Conservation (phyloP, 1,284 basidiomycete genomes). For the Mycena citricolor region DNA sequence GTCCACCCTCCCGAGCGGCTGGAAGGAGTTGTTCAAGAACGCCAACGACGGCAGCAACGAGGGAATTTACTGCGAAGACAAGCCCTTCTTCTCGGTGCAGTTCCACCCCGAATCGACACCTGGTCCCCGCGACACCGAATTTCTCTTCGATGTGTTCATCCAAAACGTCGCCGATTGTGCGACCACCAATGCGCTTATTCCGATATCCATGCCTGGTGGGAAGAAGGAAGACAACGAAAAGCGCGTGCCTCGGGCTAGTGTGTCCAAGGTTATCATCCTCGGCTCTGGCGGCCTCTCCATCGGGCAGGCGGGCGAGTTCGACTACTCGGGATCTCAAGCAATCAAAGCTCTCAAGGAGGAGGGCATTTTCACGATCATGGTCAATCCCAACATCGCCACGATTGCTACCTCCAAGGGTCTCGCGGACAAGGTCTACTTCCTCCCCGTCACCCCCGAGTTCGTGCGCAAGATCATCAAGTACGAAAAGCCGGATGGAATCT, state of each 20-base stretch:
- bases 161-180: constrained; percentile 81
- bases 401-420: constrained; percentile 97
- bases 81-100: constrained; percentile 98
- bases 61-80: constrained; percentile 90
- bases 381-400: constrained; percentile 99
- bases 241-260: constrained; percentile 73
- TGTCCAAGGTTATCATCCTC: constrained; percentile 94
- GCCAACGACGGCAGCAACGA: constrained; percentile 98
- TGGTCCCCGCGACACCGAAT: constrained; percentile 98
- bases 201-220: constrained; percentile 88
- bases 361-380: constrained; percentile 97
- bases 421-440: constrained; percentile 99
- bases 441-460: constrained; percentile 97
- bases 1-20: constrained; percentile 75
- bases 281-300: constrained; percentile 98
- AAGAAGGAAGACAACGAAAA: constrained; percentile 81
- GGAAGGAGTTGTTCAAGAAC: constrained; percentile 95
- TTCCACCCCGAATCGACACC: constrained; percentile 99
- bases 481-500: constrained; percentile 98
- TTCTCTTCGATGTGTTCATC: constrained; percentile 98
- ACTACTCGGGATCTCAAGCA: constrained; percentile 98
- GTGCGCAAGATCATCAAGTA: constrained; percentile 98
- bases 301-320: constrained; percentile 98
- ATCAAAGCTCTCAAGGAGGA: constrained; percentile 99
- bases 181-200: constrained; percentile 58